Base-by-base conservation (phyloP, 2,329 filamentous ascomycete genomes). In the Drechslera avenae region DNA sequence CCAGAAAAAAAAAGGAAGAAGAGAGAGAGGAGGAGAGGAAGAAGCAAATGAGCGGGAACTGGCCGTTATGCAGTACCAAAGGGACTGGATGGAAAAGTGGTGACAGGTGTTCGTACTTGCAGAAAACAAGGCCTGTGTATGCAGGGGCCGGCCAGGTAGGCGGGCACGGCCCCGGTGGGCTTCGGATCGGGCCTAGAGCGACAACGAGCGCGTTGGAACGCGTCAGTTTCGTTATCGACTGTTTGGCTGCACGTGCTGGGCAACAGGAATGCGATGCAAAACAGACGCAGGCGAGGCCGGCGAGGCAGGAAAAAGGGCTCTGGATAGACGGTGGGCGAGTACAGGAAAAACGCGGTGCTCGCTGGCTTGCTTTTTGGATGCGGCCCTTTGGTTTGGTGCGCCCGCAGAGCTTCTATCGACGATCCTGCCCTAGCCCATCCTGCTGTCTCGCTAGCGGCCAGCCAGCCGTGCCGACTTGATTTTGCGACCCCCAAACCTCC, bases 81-180 rank as follows among this genome's bases (percentile, higher is more conserved):
- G 2, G 12, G 26, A 50, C 42, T 56, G 56, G 56, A 46, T 35
- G 43, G 47, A 56, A 60, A 59, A 55, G 60, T 54, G 50, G 57
- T 66, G 64, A 64, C 60, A 67, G 59, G 59, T 64, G 60, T 63
- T 60, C 48, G 56, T 64, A 62, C 60, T 57, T 48, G 46, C 48
- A 54, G 51, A 56, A 52, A 48, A 49, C 39, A 37, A 42, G 39
- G 45, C 21, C n/a, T n/a, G 32, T 44, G 50, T 46, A 57, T 59
- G 60, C 63, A 66, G 63, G 63, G 63, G 62, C 56, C 39, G 42
- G 23, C 23, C 18, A 36, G 36, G 36, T 37, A 44, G 30, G 46
- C 19, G 26, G 39, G 55, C 59, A 58, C 56, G 39, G 59, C n/a
- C 57, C 48, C 26, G 12, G 33, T n/a, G 21, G 9, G 3, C n/a